These are phyloP conservation scores for Gliomastix tumulicola DNA, from an alignment of 2,329 filamentous ascomycete species.

Conservation along the genomic window DNA sequence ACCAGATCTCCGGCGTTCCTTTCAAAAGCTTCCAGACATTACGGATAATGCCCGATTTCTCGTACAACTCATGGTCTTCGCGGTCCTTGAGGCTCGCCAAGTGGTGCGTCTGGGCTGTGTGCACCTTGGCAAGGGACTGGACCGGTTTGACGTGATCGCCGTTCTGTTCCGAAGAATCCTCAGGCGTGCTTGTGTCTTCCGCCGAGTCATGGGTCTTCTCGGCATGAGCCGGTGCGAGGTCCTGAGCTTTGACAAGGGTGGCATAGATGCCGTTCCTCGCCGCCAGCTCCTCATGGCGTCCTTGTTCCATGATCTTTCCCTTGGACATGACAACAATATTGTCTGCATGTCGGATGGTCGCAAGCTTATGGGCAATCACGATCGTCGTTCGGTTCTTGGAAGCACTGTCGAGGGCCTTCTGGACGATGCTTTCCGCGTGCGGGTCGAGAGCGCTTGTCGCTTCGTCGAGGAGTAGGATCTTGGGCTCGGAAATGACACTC, in stretches of 20 bases:
- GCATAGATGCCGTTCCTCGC: conserved; percentile 8
- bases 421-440: conserved; percentile 34
- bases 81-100: conserved; percentile 3
- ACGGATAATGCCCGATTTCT: conserved; percentile 4
- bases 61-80: conserved; percentile 5
- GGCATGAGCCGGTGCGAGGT: conserved; percentile 2
- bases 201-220: not conserved
- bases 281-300: conserved; percentile 7
- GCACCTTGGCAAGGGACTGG: not conserved
- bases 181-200: not conserved
- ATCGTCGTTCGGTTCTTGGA: conserved; percentile 51
- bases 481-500: conserved; percentile 23
- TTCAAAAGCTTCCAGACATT: conserved; percentile 6
- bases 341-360: conserved; percentile 49
- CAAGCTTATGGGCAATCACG: conserved; percentile 50
- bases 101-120: not conserved
- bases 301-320: conserved; percentile 49
- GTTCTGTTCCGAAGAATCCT: not conserved
- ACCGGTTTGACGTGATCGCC: not conserved
- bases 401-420: conserved; percentile 40
- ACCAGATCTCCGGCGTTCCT: conserved; percentile 4
- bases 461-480: conserved; percentile 55
- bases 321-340: conserved; percentile 52
- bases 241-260: conserved; percentile 11
- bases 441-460: conserved; percentile 46